Evolutionary conservation across 331 rosid genomes (phyloP), one percentile per base, ranked within the genome.

Genomic region (Saraca asoca): DNA sequence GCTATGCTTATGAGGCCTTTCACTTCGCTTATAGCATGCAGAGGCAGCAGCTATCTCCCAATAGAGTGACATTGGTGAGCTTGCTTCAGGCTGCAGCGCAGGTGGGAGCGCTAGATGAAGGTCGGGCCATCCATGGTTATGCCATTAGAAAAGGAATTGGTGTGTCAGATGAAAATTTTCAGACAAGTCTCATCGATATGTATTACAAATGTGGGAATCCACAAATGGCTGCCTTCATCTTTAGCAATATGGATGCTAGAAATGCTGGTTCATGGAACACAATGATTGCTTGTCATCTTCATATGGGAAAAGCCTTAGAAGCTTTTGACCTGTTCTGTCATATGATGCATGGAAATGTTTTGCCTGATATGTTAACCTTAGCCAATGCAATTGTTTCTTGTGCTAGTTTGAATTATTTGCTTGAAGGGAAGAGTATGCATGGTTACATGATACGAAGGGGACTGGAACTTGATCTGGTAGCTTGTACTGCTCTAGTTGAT

Each of bases 141-240:
- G 76, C 83, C 33, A 42, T 77, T 66, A 83, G 83, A 69, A 78
- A 59, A 70, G 80, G 69, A 44, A 73, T 80, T 66, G 85, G 81
- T 51, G n/a, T 65, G 50, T 71, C 12, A 33, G 85, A 83, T 63
- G 88, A 80, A 62, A 60, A 80, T 34, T 80, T 83, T 45, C 74
- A 77, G 73, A 80, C 88, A 2, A 70, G 75, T 78, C 83, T 83
- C 8, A 18, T 83, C 66, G 85, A 63, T 69, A 83, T 83, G 85
- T 83, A 83, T 74, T 44, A 55, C 65, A 83, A 83, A 51, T 83
- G 88, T 49, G 81, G 76, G 34, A 49, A 64, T 33, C 55, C 76
- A 58, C 51, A 33, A 61, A 77, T 34, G 37, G 77, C 85, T 62
- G 74, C 72, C 11, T 53, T 70, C 54, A 68, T 67, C 53, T 83